A percentile compares a stretch with the other conserved stretches of the same genome.
Evolutionary conservation across 2,329 filamentous ascomycete genomes (phyloP).

Genomic region (Aureobasidium sp.): DNA sequence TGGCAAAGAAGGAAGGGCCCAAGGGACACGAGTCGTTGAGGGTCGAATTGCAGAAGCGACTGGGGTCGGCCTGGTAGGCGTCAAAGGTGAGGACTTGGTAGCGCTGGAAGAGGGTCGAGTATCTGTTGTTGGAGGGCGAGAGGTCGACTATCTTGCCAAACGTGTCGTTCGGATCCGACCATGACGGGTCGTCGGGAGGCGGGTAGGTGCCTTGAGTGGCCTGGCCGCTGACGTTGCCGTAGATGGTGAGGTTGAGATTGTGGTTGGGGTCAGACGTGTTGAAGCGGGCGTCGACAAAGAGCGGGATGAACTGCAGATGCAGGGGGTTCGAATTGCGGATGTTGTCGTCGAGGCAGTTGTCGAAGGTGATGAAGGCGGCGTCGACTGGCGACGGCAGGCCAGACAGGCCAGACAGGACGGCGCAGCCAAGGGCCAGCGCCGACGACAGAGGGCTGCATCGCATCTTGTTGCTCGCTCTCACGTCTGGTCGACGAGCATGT

Average conservation of each 20-base stretch:
- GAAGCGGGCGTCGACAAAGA: slow-evolving; percentile 68
- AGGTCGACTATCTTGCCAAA: slow-evolving; percentile 72
- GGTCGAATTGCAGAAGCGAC: slow-evolving; percentile 58
- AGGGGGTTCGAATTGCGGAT: slow-evolving; percentile 51
- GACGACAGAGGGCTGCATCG: neutral
- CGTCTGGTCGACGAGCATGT: slow-evolving; percentile 11
- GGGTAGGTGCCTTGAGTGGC: slow-evolving; percentile 54
- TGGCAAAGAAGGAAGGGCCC: slow-evolving; percentile 60
- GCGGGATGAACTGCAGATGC: slow-evolving; percentile 72
- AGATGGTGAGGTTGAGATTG: slow-evolving; percentile 69
- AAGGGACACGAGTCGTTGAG: slow-evolving; percentile 64
- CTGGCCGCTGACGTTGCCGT: slow-evolving; percentile 83
- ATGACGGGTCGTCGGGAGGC: slow-evolving; percentile 49
- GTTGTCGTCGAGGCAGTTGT: slow-evolving; percentile 68
- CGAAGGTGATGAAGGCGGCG: slow-evolving; percentile 67
- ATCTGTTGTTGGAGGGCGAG: slow-evolving; percentile 51
- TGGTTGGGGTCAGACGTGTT: slow-evolving; percentile 54
- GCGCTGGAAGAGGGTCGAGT: slow-evolving; percentile 65
- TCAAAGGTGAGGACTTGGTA: slow-evolving; percentile 72
- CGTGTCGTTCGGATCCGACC: slow-evolving; percentile 54
- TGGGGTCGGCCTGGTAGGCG: slow-evolving; percentile 51
- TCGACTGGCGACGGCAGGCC: slow-evolving; percentile 25
- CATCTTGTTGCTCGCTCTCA: neutral
- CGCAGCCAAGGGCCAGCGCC: neutral
- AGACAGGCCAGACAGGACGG: neutral